Evolutionary conservation across 129 eudicot species (phyloP).

Genomic region (Deinandra increscens): DNA sequence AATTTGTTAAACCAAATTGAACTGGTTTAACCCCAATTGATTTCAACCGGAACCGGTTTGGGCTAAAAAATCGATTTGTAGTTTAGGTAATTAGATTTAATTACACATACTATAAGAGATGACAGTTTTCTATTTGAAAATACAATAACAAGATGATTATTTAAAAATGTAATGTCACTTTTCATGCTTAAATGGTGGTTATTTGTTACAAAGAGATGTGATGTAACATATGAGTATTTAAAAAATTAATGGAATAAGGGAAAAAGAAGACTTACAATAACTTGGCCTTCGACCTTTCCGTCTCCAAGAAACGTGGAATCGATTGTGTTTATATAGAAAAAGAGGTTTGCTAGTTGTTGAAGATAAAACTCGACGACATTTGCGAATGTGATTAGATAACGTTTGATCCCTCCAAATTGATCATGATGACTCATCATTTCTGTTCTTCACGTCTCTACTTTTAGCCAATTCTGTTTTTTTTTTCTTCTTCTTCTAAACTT

Average conservation of each 20-base stretch:
- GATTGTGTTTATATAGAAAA: neutral
- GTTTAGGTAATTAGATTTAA: too few relatives aligned
- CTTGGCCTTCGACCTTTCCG: neutral
- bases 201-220: too few relatives aligned
- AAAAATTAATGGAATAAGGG: neutral
- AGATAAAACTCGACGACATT: constrained; percentile 23
- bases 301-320: neutral
- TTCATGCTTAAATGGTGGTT: too few relatives aligned
- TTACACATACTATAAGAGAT: too few relatives aligned
- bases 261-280: neutral
- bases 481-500: neutral
- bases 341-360: neutral
- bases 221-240: too few relatives aligned
- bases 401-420: constrained; percentile 5
- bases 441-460: constrained; percentile 30
- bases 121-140: too few relatives aligned
- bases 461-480: neutral
- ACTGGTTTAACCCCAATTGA: too few relatives aligned
- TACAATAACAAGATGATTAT: too few relatives aligned
- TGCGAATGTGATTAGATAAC: constrained; percentile 22
- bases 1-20: too few relatives aligned
- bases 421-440: constrained; percentile 23
- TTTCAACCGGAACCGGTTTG: too few relatives aligned
- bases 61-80: too few relatives aligned
- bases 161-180: too few relatives aligned